Base-by-base conservation (phyloP, 805 yeast genomes). In the Henningerozyma blattae region DNA sequence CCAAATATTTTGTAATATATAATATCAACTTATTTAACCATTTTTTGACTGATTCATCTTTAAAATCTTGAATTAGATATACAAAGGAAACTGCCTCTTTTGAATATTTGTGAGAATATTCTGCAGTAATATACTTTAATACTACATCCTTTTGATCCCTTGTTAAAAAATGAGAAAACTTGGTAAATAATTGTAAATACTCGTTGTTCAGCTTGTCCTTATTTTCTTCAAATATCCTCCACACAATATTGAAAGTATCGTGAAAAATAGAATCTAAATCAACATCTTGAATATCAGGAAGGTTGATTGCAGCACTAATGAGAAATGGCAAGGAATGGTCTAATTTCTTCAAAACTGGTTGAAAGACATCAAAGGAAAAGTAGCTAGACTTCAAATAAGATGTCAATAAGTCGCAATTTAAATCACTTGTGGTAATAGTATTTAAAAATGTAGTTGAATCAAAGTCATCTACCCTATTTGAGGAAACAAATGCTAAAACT, bases 1-100 rank as follows among this genome's bases (percentile, higher is more conserved):
- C 75, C 39, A 78, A 63, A 38, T 67, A 62, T 42, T 72, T 77
- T 7, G 87, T 81, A 33, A 77, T 62, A 46, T 70, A 77, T 5
- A 82, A 50, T 39, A 70, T 59, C 5, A 75, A 62, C 41, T 75
- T 72, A 39, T 70, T 66, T 27, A 73, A 40, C 89, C 89, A 80
- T 2, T 52, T 44, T 14, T 49, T 33, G 5, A 54, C 44, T 9
- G 8, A 28, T 1, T 39, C 37, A 9, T 45, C 34, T 2, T 54
- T 52, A 30, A 39, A 43, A 6, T 34, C 16, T n/a, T 33, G 36
- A 13, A 31, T 28, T 4, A 20, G n/a, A 2, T 31, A 28, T 8
- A 61, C 44, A 18, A 60, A 44, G 14, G 41, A 39, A 5, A 57
- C 48, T 15, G 50, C 50, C 15, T 42, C 46, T 5, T 58, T 40